Evolutionary conservation across 768 basidiomycete species (phyloP), one percentile per base, ranked within the genome.

Genomic region (Auricularia cornea): DNA sequence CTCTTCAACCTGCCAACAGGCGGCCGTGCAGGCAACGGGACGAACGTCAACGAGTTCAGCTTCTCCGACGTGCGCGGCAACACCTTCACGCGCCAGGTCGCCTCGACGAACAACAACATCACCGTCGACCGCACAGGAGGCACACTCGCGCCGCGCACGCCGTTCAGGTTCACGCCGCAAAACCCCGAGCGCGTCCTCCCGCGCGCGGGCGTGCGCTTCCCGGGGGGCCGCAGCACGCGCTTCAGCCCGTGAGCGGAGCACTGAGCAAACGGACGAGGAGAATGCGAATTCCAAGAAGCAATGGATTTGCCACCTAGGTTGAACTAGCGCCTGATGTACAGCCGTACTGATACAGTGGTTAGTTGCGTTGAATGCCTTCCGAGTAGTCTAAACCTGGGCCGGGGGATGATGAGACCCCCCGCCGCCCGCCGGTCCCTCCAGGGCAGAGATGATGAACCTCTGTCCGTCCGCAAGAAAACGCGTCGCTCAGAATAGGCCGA

Each of bases 401-500:
- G 2, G 35, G 23, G 44, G 44, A 23, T 48, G 44, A 48, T 48
- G 44, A 48, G 20, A 18, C 20, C 23, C 44, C 44, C 20, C 44
- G 44, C 16, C 44, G 20, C 44, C 16, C 6, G 23, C 16, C n/a
- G n/a, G n/a, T n/a, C n/a, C n/a, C n/a, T n/a, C n/a, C n/a, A n/a
- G n/a, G 20, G 5, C 44, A 48, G 23, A 48, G 44, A 48, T 48
- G 44, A 18, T 48, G 44, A 48, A 48, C 44, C 44, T 48, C 23
- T 48, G 44, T 20, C 11, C 44, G 20, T 6, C 20, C 23, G 20
- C 5, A 10, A 20, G 20, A 12, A 18, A 20, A 5, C 20, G 6
- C 11, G 11, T 18, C 20, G 12, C 38, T 73, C 81, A 96, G 82
- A 95, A 97, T 61, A 97, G 80, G 52, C 94, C 94, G 64, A 92